These are phyloP conservation scores for Penicillium sp. DNA, from an alignment of 2,329 filamentous ascomycete genomes.

Conservation along the genomic window DNA sequence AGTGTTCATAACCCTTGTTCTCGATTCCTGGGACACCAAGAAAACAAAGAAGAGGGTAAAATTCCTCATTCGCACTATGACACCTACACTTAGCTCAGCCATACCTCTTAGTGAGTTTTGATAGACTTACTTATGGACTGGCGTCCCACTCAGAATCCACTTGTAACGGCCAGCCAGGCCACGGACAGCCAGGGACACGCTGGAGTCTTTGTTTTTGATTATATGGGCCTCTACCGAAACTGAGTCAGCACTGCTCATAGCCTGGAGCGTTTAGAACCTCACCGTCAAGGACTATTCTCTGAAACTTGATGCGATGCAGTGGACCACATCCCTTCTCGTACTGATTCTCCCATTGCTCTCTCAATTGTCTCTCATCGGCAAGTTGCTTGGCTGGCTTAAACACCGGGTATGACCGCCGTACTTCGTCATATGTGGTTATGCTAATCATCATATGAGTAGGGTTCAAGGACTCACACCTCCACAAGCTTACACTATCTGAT, in stretches of 20 bases:
- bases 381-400: constrained; percentile 25
- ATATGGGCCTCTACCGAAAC: constrained; percentile 35
- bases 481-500: constrained; percentile 31
- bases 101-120: neutral
- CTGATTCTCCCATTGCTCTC: constrained; percentile 30
- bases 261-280: constrained; percentile 3
- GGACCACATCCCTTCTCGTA: constrained; percentile 34
- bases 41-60: constrained; percentile 47
- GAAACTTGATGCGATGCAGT: constrained; percentile 42
- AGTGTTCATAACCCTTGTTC: constrained; percentile 24
- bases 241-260: neutral
- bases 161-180: constrained; percentile 40
- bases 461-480: neutral
- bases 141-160: constrained; percentile 48
- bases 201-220: constrained; percentile 43
- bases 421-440: constrained; percentile 46
- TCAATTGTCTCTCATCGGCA: constrained; percentile 24
- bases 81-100: neutral
- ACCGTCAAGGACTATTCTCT: constrained; percentile 49
- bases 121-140: constrained; percentile 41
- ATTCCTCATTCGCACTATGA: constrained; percentile 38
- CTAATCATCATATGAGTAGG: constrained; percentile 25
- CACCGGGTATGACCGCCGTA: constrained; percentile 40
- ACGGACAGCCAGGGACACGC: constrained; percentile 43
- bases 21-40: constrained; percentile 37